Percentiles rank a stretch among this genome's conserved stretches.
phyloP scores from a whole-genome alignment of 2,329 filamentous ascomycete genomes.

The Lojkania enalia region DNA sequence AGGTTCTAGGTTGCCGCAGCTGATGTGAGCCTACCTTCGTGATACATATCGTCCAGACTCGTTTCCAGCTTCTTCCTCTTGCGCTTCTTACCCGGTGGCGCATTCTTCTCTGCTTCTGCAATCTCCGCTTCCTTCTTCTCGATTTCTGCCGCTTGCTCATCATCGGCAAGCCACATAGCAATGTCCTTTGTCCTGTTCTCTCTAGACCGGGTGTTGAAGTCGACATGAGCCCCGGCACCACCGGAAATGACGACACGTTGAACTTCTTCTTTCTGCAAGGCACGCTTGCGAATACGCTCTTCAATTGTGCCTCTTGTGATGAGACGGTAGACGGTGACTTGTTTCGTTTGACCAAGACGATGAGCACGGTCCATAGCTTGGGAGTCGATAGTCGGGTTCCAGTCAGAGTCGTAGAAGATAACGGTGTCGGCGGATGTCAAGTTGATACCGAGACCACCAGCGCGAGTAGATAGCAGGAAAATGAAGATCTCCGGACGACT shows the following conservation, averaged over 20 bases:
- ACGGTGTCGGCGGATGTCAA: constrained; percentile 95
- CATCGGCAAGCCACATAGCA: constrained; percentile 97
- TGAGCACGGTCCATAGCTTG: constrained; percentile 99
- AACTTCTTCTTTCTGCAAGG: constrained; percentile 97
- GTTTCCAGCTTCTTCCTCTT: constrained; percentile 64
- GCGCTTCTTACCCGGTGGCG: constrained; percentile 50
- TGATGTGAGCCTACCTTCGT: constrained; percentile 92
- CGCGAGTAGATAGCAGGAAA: constrained; percentile 92
- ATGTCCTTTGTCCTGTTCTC: constrained; percentile 98
- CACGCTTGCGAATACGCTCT: constrained; percentile 95
- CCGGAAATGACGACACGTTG: constrained; percentile 96
- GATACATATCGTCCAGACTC: constrained; percentile 94
- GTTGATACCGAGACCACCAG: constrained; percentile 97
- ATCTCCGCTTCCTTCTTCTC: constrained; percentile 90
- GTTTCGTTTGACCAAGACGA: constrained; percentile 91
- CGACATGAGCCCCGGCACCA: constrained; percentile 78
- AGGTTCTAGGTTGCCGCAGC: too few species aligned
- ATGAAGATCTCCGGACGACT: constrained; percentile 93
- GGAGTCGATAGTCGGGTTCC: constrained; percentile 98
- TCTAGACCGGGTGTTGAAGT: constrained; percentile 89
- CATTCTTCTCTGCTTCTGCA: constrained; percentile 63
- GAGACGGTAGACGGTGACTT: constrained; percentile 96
- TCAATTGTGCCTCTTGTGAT: constrained; percentile 97
- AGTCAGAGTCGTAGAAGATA: constrained; percentile 99
- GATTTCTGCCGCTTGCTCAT: constrained; percentile 92